A percentile compares a stretch with the other conserved stretches of the same genome.
Conservation (phyloP, 192 early-diverging fungal genomes). For the Coemansia sp. region DNA sequence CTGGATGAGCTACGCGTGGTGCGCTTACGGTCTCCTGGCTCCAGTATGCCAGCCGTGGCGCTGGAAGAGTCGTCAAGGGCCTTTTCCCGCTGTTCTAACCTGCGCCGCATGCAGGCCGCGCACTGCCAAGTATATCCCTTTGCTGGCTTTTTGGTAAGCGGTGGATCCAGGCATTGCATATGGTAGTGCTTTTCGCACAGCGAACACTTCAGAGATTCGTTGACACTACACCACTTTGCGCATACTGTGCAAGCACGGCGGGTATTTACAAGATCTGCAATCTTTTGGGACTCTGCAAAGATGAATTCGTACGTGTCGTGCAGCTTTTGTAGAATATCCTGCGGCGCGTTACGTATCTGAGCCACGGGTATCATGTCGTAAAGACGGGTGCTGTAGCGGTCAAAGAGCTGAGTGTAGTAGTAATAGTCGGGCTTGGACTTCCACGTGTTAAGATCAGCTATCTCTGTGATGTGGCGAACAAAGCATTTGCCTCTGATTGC, state of each 20-base stretch:
- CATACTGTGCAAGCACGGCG: conserved; percentile 71
- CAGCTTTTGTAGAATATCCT: conserved; percentile 66
- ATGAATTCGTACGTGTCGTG: conserved; percentile 76
- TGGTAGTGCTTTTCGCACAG: conserved; percentile 77
- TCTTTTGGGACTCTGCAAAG: conserved; percentile 82
- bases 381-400: conserved; percentile 83
- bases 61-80: conserved; percentile 10
- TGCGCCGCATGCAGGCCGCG: conserved; percentile 60
- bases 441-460: conserved; percentile 40
- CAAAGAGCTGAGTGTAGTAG: conserved; percentile 87
- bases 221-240: conserved; percentile 66
- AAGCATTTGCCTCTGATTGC: conserved; percentile 80
- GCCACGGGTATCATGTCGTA: conserved; percentile 85
- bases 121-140: conserved; percentile 92
- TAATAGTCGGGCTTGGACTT: conserved; percentile 67
- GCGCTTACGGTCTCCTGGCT: conserved; percentile 33
- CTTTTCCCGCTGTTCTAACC: conserved; percentile 39
- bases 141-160: conserved; percentile 68
- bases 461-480: conserved; percentile 61
- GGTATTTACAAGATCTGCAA: conserved; percentile 68
- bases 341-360: conserved; percentile 77
- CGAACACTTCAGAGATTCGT: conserved; percentile 74
- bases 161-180: conserved; percentile 80
- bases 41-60: background rate
- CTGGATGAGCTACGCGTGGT: conserved; percentile 28